Evolutionary conservation across 768 basidiomycete genomes (phyloP).

Genomic region (Tephrocybe rancida): DNA sequence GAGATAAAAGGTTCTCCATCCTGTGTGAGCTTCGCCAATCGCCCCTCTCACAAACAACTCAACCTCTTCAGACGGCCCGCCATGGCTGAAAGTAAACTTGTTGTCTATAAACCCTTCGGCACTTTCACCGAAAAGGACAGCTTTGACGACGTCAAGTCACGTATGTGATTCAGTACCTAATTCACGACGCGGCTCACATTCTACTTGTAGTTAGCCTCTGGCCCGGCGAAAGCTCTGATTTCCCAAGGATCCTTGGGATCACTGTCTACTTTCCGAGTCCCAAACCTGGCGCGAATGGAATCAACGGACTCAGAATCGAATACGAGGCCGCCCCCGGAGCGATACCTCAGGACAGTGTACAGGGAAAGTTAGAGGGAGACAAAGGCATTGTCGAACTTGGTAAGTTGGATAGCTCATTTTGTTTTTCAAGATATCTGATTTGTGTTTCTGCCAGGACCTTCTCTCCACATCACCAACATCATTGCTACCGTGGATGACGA

Average conservation of each 20-base stretch:
- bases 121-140: neutral
- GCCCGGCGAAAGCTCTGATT: neutral
- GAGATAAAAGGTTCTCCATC: too few species aligned
- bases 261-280: neutral
- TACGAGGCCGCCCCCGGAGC: neutral
- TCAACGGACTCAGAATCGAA: neutral
- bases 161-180: neutral
- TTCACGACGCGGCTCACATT: neutral
- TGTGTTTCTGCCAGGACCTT: too few species aligned
- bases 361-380: neutral
- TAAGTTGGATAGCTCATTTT: too few species aligned
- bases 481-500: neutral
- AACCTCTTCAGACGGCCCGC: too few species aligned
- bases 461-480: neutral
- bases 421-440: too few species aligned
- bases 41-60: too few species aligned
- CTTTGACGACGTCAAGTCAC: neutral
- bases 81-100: too few species aligned
- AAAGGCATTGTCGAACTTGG: neutral
- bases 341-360: neutral
- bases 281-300: neutral
- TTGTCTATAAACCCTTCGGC: neutral
- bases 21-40: too few species aligned
- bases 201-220: neutral
- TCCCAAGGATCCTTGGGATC: neutral